phyloP scores from a whole-genome alignment of 1,284 basidiomycete genomes.

The Melampsora larici-populina region DNA sequence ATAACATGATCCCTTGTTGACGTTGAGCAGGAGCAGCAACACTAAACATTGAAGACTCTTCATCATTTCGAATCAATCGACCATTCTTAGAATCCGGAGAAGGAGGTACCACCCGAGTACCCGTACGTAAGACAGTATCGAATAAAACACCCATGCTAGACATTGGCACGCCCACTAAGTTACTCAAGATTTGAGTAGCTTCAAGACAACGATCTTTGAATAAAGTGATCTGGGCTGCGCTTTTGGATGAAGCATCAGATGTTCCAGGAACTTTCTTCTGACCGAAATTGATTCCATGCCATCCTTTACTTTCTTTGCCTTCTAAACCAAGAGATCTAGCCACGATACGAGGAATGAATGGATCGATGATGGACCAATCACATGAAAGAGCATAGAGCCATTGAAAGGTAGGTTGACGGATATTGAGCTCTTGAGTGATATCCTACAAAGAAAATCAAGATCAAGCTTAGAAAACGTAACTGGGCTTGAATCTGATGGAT shows the following conservation, averaged over 20 bases:
- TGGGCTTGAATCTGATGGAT: no score
- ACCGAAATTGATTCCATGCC: background rate
- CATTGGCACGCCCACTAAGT: conserved; percentile 57
- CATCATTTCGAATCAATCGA: background rate
- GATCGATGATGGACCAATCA: conserved; percentile 58
- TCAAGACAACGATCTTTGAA: conserved; percentile 58
- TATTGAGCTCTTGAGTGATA: conserved; percentile 57
- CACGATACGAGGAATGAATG: conserved; percentile 56
- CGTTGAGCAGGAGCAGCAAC: conserved; percentile 13
- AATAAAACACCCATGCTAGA: conserved; percentile 61
- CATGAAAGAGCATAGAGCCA: conserved; percentile 59
- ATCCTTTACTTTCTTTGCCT: conserved; percentile 44
- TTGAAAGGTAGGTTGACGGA: conserved; percentile 58
- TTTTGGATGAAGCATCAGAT: conserved; percentile 28
- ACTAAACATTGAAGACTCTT: conserved; percentile 32
- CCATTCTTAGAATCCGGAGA: background rate
- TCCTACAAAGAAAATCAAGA: conserved; percentile 47
- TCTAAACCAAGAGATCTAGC: conserved; percentile 47
- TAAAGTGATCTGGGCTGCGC: conserved; percentile 52
- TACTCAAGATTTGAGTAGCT: conserved; percentile 56
- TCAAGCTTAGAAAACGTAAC: background rate
- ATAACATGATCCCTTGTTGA: conserved; percentile 58
- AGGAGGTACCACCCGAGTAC: conserved; percentile 49
- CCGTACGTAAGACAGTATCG: conserved; percentile 58
- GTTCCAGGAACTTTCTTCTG: conserved; percentile 4